Evolutionary conservation across 2,329 filamentous ascomycete species (phyloP).

Genomic region (Cryphonectria japonica): DNA sequence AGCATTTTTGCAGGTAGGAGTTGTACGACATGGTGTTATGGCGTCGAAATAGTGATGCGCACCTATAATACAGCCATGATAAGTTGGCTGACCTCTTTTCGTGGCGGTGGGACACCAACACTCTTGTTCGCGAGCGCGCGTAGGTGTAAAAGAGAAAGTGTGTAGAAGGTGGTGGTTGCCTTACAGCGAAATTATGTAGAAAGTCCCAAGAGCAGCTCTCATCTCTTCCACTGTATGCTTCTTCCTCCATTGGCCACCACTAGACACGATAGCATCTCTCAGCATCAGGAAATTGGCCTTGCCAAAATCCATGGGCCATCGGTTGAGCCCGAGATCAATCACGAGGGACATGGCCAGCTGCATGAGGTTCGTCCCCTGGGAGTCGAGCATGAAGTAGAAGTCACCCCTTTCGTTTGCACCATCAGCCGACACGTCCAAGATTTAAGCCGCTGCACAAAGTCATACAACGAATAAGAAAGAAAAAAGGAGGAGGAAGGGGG

Average conservation of each 20-base stretch:
- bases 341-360: slow-evolving; percentile 45
- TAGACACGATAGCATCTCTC: slow-evolving; percentile 38
- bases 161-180: slow-evolving; percentile 7
- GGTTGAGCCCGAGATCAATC: slow-evolving; percentile 44
- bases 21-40: slow-evolving; percentile 39
- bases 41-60: slow-evolving; percentile 40
- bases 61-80: slow-evolving; percentile 23
- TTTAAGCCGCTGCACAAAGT: neutral
- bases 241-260: slow-evolving; percentile 28
- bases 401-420: slow-evolving; percentile 40
- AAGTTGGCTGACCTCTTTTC: neutral
- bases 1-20: slow-evolving; percentile 41
- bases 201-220: slow-evolving; percentile 46
- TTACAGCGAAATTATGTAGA: slow-evolving; percentile 43
- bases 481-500: neutral
- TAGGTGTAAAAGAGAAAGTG: too few species aligned
- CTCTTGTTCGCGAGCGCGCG: neutral
- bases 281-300: slow-evolving; percentile 38
- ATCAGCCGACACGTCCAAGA: neutral
- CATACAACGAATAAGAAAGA: neutral
- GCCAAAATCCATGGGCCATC: slow-evolving; percentile 32
- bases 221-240: slow-evolving; percentile 42
- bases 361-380: slow-evolving; percentile 42
- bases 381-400: slow-evolving; percentile 43
- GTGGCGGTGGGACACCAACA: too few species aligned